Evolutionary conservation across 257 asterid genomes (phyloP).

Genomic region (Verbascum thapsus): DNA sequence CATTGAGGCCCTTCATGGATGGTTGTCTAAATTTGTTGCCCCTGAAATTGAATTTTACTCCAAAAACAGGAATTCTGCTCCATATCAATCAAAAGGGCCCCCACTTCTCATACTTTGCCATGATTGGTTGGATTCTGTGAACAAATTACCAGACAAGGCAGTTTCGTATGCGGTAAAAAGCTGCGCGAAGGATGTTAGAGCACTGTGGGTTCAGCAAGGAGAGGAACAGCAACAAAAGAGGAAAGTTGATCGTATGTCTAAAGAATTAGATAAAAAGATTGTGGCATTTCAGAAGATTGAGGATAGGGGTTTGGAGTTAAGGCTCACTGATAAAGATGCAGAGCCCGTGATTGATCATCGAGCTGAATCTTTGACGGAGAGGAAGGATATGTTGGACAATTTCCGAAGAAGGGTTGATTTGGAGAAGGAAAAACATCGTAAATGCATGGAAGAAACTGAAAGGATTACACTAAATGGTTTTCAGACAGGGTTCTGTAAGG

Average conservation of each 20-base stretch:
- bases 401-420: constrained; percentile 57
- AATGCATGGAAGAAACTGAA: constrained; percentile 71
- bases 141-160: constrained; percentile 64
- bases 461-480: constrained; percentile 68
- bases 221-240: constrained; percentile 78
- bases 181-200: constrained; percentile 76
- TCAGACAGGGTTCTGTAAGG: constrained; percentile 80
- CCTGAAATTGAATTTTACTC: constrained; percentile 48
- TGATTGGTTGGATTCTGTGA: constrained; percentile 63
- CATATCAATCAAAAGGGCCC: constrained; percentile 28
- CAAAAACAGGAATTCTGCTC: constrained; percentile 15
- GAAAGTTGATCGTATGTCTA: constrained; percentile 72
- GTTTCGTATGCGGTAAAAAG: constrained; percentile 62
- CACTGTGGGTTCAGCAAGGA: constrained; percentile 86
- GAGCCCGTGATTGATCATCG: constrained; percentile 46
- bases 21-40: constrained; percentile 64
- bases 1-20: constrained; percentile 62
- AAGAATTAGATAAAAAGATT: constrained; percentile 67
- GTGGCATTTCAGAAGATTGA: constrained; percentile 63
- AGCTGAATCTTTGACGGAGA: constrained; percentile 48
- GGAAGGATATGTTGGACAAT: constrained; percentile 54
- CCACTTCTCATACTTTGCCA: constrained; percentile 61
- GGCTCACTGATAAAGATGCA: constrained; percentile 43
- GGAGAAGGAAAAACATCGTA: constrained; percentile 77
- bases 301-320: constrained; percentile 47